Base-by-base conservation (phyloP, 371 early-diverging fungal genomes). In the Rhizopus arrhizus region DNA sequence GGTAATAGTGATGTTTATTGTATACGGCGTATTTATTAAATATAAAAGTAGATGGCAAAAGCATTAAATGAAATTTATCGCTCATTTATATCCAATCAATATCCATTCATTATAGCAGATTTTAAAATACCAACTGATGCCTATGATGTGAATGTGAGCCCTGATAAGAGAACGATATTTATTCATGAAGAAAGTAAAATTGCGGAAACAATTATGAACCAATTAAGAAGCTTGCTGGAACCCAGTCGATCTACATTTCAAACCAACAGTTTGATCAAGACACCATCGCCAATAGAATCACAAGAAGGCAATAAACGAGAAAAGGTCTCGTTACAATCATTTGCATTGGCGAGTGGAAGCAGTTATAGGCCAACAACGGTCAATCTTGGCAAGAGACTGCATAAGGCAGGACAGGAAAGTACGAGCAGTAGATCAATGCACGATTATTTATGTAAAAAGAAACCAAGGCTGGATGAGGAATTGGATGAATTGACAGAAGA, bases 61-160 rank as follows among this genome's bases (percentile, higher is more conserved):
- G 80, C 82, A 0, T 68, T 96, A 54, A 98, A 96, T 59, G 95
- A 95, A 51, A 69, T 89, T 2, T 98, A 90, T 68, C 83, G 83
- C 22, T 65, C 70, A 2, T 87, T 80, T 68, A 84, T 88, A 40
- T 69, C 86, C 3, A 81, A 88, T 28, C 91, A 91, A 62, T 90
- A 88, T 56, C 96, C 97, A 0, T 81, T 93, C n/a, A 61, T 90
- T 31, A 78, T 95, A 28, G 81, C 89, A n/a, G 78, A 91, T 56
- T 59, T 97, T 4, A 59, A 69, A 10, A 58, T 95, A 49, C 75
- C 83, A 1, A 78, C 89, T 6, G 79, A 72, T 53, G 61, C 64
- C 11, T 83, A 81, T 68, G 98, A 98, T 77, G 93, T 95, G 16
- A 98, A 98, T 61, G 86, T 98, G 31, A 94, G 93, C 13, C 98